A percentile compares a stretch with the other conserved stretches of the same genome.
These are phyloP conservation scores for Volutella citrinella DNA, from an alignment of 2,329 filamentous ascomycete species.

Conservation along the genomic window DNA sequence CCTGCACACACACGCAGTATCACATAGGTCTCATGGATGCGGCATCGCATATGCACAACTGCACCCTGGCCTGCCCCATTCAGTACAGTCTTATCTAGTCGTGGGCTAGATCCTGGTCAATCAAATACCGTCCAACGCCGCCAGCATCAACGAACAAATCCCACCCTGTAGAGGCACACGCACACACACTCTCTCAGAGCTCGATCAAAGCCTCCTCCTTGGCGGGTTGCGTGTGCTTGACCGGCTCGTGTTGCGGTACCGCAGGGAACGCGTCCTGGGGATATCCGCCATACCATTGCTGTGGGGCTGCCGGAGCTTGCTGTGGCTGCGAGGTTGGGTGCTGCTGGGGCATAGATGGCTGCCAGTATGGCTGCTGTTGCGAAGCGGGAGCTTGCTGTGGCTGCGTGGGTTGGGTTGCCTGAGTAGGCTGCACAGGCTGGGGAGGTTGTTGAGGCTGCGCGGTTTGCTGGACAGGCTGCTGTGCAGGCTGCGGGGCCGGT, in stretches of 20 bases:
- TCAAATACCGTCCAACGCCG: no score
- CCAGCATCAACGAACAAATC: no score
- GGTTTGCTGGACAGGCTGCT: constrained; percentile 12
- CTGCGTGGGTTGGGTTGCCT: constrained; percentile 25
- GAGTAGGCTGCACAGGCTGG: constrained; percentile 35
- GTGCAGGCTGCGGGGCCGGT: constrained; percentile 17
- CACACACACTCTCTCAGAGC: constrained; percentile 43
- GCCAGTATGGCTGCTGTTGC: constrained; percentile 36
- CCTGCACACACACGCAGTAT: no score
- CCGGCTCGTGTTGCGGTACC: constrained; percentile 46
- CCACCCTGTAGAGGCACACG: no score
- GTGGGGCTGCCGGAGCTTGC: constrained; percentile 32
- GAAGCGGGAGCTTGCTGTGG: constrained; percentile 27
- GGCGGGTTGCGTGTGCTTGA: constrained; percentile 44
- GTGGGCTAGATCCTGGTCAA: no score
- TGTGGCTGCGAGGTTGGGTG: no score
- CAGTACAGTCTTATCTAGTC: no score
- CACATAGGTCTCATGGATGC: no score
- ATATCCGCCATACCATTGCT: constrained; percentile 49
- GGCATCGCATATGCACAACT: no score
- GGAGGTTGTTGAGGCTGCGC: constrained; percentile 26
- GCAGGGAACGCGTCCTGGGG: constrained; percentile 62
- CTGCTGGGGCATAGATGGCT: constrained; percentile 30
- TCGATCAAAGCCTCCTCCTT: constrained; percentile 81
- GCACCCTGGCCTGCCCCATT: no score